Conservation (phyloP, 2,329 filamentous ascomycete genomes). For the Akanthomyces uredinophilus region DNA sequence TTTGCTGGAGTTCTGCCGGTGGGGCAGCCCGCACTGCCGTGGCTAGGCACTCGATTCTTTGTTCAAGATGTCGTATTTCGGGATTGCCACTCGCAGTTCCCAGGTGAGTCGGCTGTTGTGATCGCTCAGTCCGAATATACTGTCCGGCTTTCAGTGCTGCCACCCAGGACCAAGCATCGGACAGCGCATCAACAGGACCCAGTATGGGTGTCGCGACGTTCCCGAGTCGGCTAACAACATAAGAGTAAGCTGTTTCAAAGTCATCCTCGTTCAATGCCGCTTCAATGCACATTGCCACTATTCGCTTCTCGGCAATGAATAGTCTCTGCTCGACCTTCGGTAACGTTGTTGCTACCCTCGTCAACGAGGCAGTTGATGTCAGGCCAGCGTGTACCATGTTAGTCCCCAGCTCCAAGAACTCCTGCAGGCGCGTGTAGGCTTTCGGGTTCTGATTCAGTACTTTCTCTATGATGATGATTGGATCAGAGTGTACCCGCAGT, state of each 20-base stretch:
- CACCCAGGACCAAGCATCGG: slow-evolving; percentile 70
- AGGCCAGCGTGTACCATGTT: slow-evolving; percentile 61
- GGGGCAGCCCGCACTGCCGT: slow-evolving; percentile 72
- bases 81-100: slow-evolving; percentile 55
- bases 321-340: slow-evolving; percentile 21
- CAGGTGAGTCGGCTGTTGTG: slow-evolving; percentile 53
- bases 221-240: slow-evolving; percentile 66
- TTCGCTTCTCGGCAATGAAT: slow-evolving; percentile 53
- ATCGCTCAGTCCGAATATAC: slow-evolving; percentile 54
- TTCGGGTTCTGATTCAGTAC: slow-evolving; percentile 70
- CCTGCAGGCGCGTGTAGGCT: slow-evolving; percentile 69
- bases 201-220: slow-evolving; percentile 16
- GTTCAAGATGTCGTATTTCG: slow-evolving; percentile 68
- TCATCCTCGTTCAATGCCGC: slow-evolving; percentile 70
- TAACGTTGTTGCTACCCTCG: not conserved
- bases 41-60: slow-evolving; percentile 74
- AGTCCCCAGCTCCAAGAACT: slow-evolving; percentile 63
- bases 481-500: slow-evolving; percentile 71
- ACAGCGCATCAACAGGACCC: slow-evolving; percentile 49
- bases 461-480: slow-evolving; percentile 65
- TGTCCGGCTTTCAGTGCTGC: slow-evolving; percentile 75
- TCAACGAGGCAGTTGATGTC: not conserved
- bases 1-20: slow-evolving; percentile 62
- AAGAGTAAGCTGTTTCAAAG: slow-evolving; percentile 84
- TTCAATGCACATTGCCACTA: slow-evolving; percentile 76